A percentile compares a stretch with the other conserved stretches of the same genome.
Conservation (phyloP, 75 land plant species). For the Picea glauca region DNA sequence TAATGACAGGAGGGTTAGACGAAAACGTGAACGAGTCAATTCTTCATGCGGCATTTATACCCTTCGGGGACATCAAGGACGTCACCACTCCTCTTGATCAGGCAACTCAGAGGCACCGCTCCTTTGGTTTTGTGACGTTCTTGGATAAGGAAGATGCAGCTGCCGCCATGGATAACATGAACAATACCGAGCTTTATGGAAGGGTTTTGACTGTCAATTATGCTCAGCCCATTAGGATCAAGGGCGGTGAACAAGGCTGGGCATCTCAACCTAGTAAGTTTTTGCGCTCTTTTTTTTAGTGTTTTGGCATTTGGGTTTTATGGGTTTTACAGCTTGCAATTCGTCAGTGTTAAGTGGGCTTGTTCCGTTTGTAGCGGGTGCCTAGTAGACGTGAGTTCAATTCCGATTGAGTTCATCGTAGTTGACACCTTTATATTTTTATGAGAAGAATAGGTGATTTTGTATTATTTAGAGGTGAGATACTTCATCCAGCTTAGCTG, state of each 20-base stretch:
- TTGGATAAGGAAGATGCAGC: constrained; percentile 88
- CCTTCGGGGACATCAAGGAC: constrained; percentile 97
- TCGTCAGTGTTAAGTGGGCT: neutral
- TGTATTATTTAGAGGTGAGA: too few relatives aligned
- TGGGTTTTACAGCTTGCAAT: neutral
- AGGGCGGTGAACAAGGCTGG: constrained; percentile 99
- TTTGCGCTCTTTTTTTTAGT: neutral
- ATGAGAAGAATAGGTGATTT: too few relatives aligned
- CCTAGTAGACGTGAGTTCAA: too few relatives aligned
- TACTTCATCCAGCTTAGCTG: too few relatives aligned
- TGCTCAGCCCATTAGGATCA: constrained; percentile 87
- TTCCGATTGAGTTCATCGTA: too few relatives aligned
- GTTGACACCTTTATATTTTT: too few relatives aligned
- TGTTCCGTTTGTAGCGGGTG: too few relatives aligned
- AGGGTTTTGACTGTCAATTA: constrained; percentile 93
- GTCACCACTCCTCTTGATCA: constrained; percentile 91
- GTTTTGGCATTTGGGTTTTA: neutral
- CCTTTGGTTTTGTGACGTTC: constrained; percentile 94
- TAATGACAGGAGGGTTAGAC: constrained; percentile 71
- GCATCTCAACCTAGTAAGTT: constrained; percentile 92
- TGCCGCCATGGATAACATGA: constrained; percentile 98
- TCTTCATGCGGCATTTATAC: constrained; percentile 89
- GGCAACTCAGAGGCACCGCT: constrained; percentile 97
- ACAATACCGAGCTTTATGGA: constrained; percentile 92
- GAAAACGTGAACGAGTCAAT: constrained; percentile 91